phyloP scores from a whole-genome alignment of 352 stramenopile genomes.

The Phytopythium boreale region DNA sequence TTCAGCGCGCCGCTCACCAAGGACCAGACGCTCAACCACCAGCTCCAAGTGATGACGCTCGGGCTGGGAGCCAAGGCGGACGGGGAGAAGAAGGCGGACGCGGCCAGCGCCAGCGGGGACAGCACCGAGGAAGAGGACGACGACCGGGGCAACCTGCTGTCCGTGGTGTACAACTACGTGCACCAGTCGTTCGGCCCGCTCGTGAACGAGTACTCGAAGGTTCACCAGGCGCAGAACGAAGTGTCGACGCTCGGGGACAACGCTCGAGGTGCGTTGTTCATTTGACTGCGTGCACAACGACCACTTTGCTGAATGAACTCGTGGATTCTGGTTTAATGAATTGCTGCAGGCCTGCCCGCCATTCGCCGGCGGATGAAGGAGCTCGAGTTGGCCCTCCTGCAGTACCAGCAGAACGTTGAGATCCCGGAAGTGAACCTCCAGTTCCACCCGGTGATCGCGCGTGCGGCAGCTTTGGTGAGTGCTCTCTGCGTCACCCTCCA shows the following conservation, averaged over 20 bases:
- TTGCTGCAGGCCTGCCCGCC: conserved; percentile 59
- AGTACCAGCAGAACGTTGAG: conserved; percentile 94
- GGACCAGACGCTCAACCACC: conserved; percentile 71
- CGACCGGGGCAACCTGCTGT: conserved; percentile 64
- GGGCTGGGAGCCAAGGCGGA: conserved; percentile 45
- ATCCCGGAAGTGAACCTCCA: conserved; percentile 92
- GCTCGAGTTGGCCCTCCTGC: conserved; percentile 91
- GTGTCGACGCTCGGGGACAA: conserved; percentile 59
- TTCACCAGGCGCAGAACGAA: conserved; percentile 73
- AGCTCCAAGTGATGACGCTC: conserved; percentile 88
- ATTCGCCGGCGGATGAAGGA: conserved; percentile 93
- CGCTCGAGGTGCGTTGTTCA: conserved; percentile 33
- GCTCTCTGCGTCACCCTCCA: background rate
- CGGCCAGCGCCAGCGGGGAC: conserved; percentile 43
- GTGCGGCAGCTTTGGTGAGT: conserved; percentile 56
- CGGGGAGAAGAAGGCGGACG: conserved; percentile 22
- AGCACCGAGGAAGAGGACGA: conserved; percentile 62
- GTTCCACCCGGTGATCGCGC: conserved; percentile 86
- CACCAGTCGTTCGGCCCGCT: conserved; percentile 86
- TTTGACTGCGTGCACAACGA: background rate
- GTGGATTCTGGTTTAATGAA: background rate
- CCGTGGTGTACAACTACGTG: conserved; percentile 87
- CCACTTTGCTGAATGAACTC: too few relatives aligned
- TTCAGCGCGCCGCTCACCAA: conserved; percentile 59
- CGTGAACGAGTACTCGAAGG: conserved; percentile 84